Evolutionary conservation across 2,329 filamentous ascomycete species (phyloP).

Genomic region (Fusarium pseudoanthophilum): DNA sequence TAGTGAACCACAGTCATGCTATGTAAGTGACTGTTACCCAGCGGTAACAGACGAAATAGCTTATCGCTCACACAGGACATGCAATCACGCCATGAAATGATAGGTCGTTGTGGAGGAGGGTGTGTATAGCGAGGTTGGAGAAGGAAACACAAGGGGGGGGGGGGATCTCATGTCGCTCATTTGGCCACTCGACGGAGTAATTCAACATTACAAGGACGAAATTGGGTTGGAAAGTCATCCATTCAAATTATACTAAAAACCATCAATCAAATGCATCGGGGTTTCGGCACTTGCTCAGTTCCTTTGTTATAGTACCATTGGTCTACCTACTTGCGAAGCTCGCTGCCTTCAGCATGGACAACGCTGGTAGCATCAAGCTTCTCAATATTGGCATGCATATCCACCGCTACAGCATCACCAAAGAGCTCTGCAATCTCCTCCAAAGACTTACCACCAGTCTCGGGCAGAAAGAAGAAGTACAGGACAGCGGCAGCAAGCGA

Average conservation of each 20-base stretch:
- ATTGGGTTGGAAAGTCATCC: background rate
- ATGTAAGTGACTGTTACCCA: background rate
- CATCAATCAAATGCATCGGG: background rate
- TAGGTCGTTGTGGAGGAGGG: background rate
- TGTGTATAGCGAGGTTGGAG: background rate
- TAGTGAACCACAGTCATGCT: fast-evolving
- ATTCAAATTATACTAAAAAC: background rate
- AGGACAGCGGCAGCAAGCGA: background rate
- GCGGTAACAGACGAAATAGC: fast-evolving
- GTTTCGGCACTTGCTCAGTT: background rate
- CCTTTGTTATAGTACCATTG: fast-evolving
- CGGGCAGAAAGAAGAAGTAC: background rate
- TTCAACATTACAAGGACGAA: no score
- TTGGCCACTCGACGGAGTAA: background rate
- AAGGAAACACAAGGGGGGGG: background rate
- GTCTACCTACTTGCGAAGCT: background rate
- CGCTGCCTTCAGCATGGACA: background rate
- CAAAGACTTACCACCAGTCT: background rate
- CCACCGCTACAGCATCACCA: background rate
- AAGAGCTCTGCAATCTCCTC: background rate
- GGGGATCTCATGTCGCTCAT: background rate
- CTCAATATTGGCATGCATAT: background rate
- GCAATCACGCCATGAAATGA: no score
- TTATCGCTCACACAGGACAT: fast-evolving
- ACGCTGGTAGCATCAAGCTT: background rate